Percentiles rank a stretch among this genome's conserved stretches.
These are phyloP conservation scores for Nidula microcarpa DNA, from an alignment of 768 basidiomycete species.

Conservation along the genomic window DNA sequence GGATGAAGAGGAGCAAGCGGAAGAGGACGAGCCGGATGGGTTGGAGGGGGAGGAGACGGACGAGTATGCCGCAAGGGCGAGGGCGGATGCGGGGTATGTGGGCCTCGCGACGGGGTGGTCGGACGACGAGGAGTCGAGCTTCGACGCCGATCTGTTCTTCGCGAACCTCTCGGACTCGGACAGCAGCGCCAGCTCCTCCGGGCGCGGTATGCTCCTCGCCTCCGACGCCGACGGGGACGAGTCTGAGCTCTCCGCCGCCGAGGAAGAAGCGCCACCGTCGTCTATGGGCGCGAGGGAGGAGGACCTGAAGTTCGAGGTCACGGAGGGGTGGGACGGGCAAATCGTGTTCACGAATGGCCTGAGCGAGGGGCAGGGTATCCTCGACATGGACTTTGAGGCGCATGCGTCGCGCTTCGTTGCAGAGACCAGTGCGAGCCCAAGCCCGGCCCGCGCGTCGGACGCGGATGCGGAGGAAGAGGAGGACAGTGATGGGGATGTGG, in stretches of 20 bases:
- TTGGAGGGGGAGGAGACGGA: constrained; percentile 41
- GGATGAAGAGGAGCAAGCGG: constrained; percentile 38
- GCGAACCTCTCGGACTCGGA: constrained; percentile 67
- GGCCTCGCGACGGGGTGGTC: constrained; percentile 78
- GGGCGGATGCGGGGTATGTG: constrained; percentile 32
- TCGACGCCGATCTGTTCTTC: constrained; percentile 85
- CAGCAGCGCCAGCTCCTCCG: constrained; percentile 18
- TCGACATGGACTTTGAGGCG: constrained; percentile 73
- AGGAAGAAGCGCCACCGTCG: constrained; percentile 22
- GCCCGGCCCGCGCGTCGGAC: constrained; percentile 27
- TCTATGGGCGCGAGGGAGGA: constrained; percentile 23
- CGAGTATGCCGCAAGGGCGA: constrained; percentile 19
- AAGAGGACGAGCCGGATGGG: constrained; percentile 33
- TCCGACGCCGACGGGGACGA: constrained; percentile 42
- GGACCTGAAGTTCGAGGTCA: constrained; percentile 60
- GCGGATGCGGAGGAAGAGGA: constrained; percentile 43
- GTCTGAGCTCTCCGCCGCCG: constrained; percentile 33
- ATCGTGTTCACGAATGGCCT: constrained; percentile 68
- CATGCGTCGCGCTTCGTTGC: constrained; percentile 48
- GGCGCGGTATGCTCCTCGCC: constrained; percentile 5
- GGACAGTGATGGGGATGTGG: constrained; percentile 38
- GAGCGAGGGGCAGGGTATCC: constrained; percentile 49
- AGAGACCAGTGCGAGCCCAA: constrained; percentile 38
- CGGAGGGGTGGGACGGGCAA: constrained; percentile 74
- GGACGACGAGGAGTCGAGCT: constrained; percentile 73